phyloP scores from a whole-genome alignment of 164 flowering plant species.

The Paratinospora sagittata region DNA sequence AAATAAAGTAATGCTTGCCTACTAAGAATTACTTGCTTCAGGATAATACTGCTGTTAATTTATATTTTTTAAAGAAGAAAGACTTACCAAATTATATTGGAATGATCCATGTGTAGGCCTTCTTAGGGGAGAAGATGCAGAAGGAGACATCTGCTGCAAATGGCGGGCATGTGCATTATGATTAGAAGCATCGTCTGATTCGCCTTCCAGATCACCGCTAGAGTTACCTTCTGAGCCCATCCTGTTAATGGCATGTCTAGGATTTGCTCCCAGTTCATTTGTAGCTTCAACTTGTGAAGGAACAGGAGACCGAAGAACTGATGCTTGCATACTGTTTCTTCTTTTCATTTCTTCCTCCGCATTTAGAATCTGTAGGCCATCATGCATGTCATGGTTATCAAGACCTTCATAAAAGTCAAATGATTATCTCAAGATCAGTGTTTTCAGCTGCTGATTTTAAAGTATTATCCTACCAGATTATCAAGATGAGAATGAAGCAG shows the following conservation, averaged over 20 bases:
- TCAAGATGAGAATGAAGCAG: slow-evolving; percentile 3
- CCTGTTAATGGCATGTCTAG: slow-evolving; percentile 44
- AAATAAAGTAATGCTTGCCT: background rate
- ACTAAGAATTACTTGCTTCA: background rate
- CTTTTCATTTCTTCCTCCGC: slow-evolving; percentile 86
- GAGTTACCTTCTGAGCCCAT: slow-evolving; percentile 46
- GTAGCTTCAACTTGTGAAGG: slow-evolving; percentile 59
- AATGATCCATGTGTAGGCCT: slow-evolving; percentile 31
- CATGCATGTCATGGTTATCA: slow-evolving; percentile 1
- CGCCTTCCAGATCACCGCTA: slow-evolving; percentile 62
- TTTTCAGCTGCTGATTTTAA: background rate
- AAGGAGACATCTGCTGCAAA: slow-evolving; percentile 62
- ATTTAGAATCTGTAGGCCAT: slow-evolving; percentile 53
- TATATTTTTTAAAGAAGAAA: background rate
- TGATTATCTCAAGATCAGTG: background rate
- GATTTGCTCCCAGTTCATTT: slow-evolving; percentile 54
- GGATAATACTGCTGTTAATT: background rate
- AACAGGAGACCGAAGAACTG: slow-evolving; percentile 37
- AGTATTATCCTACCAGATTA: background rate
- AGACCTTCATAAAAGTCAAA: background rate
- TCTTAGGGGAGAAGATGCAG: slow-evolving; percentile 72
- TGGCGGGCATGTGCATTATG: slow-evolving; percentile 51
- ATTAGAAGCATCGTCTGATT: slow-evolving; percentile 58
- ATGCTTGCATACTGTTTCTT: slow-evolving; percentile 44
- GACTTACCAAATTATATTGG: slow-evolving; percentile 55